Evolutionary conservation across 2,329 filamentous ascomycete species (phyloP).

Genomic region (Coniochaeta ligniaria): DNA sequence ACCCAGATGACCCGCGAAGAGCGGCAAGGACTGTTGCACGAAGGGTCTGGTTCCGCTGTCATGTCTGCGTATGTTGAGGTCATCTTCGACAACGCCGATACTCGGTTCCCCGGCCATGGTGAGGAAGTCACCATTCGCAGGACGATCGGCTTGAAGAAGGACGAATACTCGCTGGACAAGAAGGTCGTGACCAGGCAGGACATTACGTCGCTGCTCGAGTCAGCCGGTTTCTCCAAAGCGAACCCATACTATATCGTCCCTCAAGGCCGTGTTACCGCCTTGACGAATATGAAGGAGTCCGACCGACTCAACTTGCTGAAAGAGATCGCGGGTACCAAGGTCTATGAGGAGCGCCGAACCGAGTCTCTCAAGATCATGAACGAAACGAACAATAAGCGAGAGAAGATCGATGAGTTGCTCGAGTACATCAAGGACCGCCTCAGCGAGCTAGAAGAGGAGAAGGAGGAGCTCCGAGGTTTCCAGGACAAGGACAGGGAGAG

Average conservation of each 20-base stretch:
- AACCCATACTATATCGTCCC: conserved; percentile 99
- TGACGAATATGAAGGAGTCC: conserved; percentile 98
- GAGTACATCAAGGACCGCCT: conserved; percentile 88
- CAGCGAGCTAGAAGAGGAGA: conserved; percentile 88
- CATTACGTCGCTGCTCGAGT: conserved; percentile 91
- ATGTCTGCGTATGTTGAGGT: conserved; percentile 99
- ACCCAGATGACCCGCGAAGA: conserved; percentile 94
- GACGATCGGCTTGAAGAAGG: conserved; percentile 95
- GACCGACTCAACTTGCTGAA: conserved; percentile 87
- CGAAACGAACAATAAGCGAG: conserved; percentile 89
- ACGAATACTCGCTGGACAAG: conserved; percentile 95
- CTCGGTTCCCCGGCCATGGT: conserved; percentile 88
- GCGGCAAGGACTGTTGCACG: conserved; percentile 91
- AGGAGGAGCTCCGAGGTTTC: conserved; percentile 87
- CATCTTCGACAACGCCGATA: conserved; percentile 96
- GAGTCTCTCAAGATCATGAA: conserved; percentile 96
- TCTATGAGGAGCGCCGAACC: conserved; percentile 85
- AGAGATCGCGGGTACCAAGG: conserved; percentile 95
- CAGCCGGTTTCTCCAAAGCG: conserved; percentile 90
- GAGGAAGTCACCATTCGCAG: conserved; percentile 85
- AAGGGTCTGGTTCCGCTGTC: conserved; percentile 93
- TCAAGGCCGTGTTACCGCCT: conserved; percentile 86
- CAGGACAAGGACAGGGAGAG: conserved; percentile 93
- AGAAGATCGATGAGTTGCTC: conserved; percentile 89
- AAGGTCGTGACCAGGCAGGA: conserved; percentile 94